Percentiles rank a stretch among this genome's conserved stretches.
phyloP scores from a whole-genome alignment of 2,329 filamentous ascomycete genomes.

The Curvularia eragrostidis region DNA sequence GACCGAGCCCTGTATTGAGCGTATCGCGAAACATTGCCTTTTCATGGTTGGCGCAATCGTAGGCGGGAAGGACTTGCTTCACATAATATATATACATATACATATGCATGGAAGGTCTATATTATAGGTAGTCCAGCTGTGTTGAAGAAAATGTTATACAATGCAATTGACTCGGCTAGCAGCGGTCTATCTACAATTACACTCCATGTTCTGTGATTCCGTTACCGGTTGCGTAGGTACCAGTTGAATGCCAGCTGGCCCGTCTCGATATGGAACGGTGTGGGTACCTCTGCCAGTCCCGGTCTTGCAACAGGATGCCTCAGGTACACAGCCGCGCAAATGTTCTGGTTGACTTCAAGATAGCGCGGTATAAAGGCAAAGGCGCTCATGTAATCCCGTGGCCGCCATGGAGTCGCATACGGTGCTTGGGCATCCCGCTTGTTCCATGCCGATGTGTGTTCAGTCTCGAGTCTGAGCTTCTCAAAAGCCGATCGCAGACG shows the following conservation, averaged over 20 bases:
- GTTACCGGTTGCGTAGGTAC: slow-evolving; percentile 83
- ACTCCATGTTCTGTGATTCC: not conserved
- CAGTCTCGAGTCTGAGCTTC: slow-evolving; percentile 72
- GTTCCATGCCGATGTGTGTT: slow-evolving; percentile 69
- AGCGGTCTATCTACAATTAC: slow-evolving; percentile 5
- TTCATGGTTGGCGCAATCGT: not conserved
- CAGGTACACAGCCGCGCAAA: slow-evolving; percentile 94
- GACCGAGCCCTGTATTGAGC: not conserved
- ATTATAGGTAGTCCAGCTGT: not conserved
- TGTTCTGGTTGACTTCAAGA: slow-evolving; percentile 96
- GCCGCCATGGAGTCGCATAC: slow-evolving; percentile 89
- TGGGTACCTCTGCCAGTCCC: slow-evolving; percentile 75
- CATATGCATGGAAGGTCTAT: not conserved
- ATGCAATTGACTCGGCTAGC: not conserved
- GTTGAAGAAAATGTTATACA: slow-evolving; percentile 11
- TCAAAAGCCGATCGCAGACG: slow-evolving; percentile 65
- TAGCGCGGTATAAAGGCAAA: slow-evolving; percentile 97
- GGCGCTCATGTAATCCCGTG: slow-evolving; percentile 83
- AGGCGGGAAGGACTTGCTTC: not conserved
- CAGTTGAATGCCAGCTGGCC: slow-evolving; percentile 88
- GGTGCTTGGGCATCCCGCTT: slow-evolving; percentile 62
- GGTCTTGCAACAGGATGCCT: slow-evolving; percentile 89
- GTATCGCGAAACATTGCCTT: not conserved
- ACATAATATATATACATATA: not conserved
- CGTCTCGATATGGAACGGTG: slow-evolving; percentile 74